Evolutionary conservation across 441 rosid species (phyloP), one percentile per base, ranked within the genome.

Genomic region (Hura crepitans): DNA sequence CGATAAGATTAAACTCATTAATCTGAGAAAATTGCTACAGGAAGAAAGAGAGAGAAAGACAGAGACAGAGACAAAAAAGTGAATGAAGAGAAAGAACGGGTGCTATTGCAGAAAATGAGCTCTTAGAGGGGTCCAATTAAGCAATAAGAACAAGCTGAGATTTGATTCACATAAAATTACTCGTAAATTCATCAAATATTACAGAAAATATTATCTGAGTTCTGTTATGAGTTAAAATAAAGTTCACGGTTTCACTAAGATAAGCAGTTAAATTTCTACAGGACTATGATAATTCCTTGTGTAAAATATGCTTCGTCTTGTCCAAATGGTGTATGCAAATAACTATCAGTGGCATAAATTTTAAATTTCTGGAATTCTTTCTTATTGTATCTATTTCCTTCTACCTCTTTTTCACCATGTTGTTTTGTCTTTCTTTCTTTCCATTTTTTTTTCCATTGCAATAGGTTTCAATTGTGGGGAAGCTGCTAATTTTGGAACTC

Each of bases 401-500:
- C 12, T 62, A 11, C 30, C 7, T n/a, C 53, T 4, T 77, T 12
- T 69, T 69, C 37, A 70, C 15, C 59, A 5, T 50, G 66, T 62
- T 58, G 49, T 68, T 20, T 9, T 11, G 12, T 12, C 3, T 56
- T n/a, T 69, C 59, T 62, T 73, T 30, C 14, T 55, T 30, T 27
- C 56, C 45, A n/a, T n/a, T 47, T 5, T 35, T 11, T 58, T 11
- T 37, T 31, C 60, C 54, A 63, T 61, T 66, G 67, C 58, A 25
- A 64, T 66, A 77, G 97, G 98, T 81, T 96, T 96, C 83, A 96
- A 93, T 80, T 96, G 99, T 83, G 99, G 99, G 71, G 99, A 96
- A 83, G 99, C 99, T 50, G 97, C 99, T 74, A 96, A 93, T 78
- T 93, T 96, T 83, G 98, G 97, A 74, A 96, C 99, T 76, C 95